A percentile compares a stretch with the other conserved stretches of the same genome.
Evolutionary conservation across 768 basidiomycete genomes (phyloP).

Genomic region (Chalciporus pseudorubinellus): DNA sequence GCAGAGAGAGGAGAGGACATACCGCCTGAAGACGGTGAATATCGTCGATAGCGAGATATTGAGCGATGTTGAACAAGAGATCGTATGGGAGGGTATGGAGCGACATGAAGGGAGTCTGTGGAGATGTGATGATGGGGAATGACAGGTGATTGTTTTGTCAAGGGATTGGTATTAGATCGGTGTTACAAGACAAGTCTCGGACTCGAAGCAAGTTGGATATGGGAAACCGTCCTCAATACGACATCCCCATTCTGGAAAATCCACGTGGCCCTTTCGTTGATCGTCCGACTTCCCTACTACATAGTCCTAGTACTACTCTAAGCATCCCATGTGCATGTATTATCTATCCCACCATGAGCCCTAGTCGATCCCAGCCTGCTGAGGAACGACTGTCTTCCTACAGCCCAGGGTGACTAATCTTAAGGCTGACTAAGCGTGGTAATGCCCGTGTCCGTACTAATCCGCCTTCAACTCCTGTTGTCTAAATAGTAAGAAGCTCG

Average conservation of each 20-base stretch:
- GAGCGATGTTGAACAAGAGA: constrained; percentile 64
- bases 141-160: not conserved
- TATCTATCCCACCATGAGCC: no score
- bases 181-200: not conserved
- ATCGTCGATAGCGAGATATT: constrained; percentile 58
- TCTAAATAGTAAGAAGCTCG: no score
- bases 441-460: no score
- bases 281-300: not conserved
- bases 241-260: constrained; percentile 11
- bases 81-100: constrained; percentile 61
- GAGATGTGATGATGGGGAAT: not conserved
- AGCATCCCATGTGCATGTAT: no score
- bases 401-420: no score
- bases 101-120: constrained; percentile 19
- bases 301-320: no score
- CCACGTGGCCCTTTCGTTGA: constrained; percentile 3
- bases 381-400: no score
- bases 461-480: no score
- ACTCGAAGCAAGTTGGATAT: constrained; percentile 16
- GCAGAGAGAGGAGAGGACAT: constrained; percentile 28
- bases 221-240: constrained; percentile 8
- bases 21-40: constrained; percentile 61
- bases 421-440: no score
- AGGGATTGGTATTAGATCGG: constrained; percentile 8
- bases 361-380: no score